A percentile compares a stretch with the other conserved stretches of the same genome.
phyloP scores from a whole-genome alignment of 768 basidiomycete genomes.

The Ramaria sp. region DNA sequence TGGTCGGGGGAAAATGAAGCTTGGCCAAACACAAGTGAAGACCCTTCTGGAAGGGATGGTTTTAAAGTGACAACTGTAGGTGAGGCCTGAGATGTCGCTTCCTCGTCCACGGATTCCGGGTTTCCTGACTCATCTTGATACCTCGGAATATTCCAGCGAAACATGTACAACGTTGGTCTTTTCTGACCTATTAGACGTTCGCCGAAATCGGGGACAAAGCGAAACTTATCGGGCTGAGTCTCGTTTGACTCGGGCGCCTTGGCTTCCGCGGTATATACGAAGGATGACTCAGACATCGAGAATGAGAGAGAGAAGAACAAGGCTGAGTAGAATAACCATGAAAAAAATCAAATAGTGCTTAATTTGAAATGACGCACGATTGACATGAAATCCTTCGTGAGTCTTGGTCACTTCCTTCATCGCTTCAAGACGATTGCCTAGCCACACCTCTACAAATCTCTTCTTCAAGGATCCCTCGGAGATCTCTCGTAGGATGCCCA shows the following conservation, averaged over 20 bases:
- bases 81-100: slow-evolving; percentile 10
- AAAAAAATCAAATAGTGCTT: neutral
- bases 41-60: slow-evolving; percentile 1
- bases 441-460: slow-evolving; percentile 54
- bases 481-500: slow-evolving; percentile 35
- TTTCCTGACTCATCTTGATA: neutral
- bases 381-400: slow-evolving; percentile 51
- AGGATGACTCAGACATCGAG: slow-evolving; percentile 36
- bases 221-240: slow-evolving; percentile 29
- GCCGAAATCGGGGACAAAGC: slow-evolving; percentile 50
- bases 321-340: slow-evolving; percentile 34
- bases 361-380: slow-evolving; percentile 30
- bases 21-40: slow-evolving; percentile 36
- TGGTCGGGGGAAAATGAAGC: slow-evolving; percentile 35
- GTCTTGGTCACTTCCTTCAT: slow-evolving; percentile 44
- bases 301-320: slow-evolving; percentile 41
- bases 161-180: slow-evolving; percentile 42
- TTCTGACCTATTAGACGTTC: slow-evolving; percentile 47
- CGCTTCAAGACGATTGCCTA: slow-evolving; percentile 28
- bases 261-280: slow-evolving; percentile 54
- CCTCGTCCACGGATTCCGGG: neutral
- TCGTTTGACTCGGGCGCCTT: slow-evolving; percentile 23
- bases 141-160: slow-evolving; percentile 14
- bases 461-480: slow-evolving; percentile 23
- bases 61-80: slow-evolving; percentile 15